Evolutionary conservation across 345 rosid genomes (phyloP).

Genomic region (Corchorus olitorius): DNA sequence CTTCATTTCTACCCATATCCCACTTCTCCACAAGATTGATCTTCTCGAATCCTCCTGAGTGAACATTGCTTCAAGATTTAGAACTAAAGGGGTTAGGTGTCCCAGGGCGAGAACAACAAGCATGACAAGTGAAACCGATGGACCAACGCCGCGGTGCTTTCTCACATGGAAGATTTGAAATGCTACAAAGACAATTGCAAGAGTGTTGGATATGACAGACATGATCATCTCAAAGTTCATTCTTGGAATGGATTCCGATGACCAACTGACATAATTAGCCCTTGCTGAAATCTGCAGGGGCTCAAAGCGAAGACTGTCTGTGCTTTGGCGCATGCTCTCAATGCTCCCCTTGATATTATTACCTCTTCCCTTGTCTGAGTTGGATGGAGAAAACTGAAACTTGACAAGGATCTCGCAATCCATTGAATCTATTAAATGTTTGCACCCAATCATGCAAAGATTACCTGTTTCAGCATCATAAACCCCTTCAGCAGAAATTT

Average conservation of each 20-base stretch:
- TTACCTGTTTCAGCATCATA: constrained; percentile 43
- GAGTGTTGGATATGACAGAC: constrained; percentile 43
- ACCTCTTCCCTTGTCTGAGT: constrained; percentile 24
- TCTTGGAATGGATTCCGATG: constrained; percentile 34
- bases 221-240: constrained; percentile 48
- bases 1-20: constrained; percentile 39
- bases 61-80: constrained; percentile 51
- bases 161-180: constrained; percentile 43
- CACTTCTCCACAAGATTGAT: background rate
- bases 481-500: constrained; percentile 52
- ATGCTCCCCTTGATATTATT: constrained; percentile 42
- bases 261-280: constrained; percentile 20
- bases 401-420: constrained; percentile 46
- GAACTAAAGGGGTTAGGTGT: constrained; percentile 37
- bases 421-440: constrained; percentile 16
- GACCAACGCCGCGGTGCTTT: constrained; percentile 37
- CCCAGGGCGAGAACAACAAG: constrained; percentile 48
- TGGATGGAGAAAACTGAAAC: constrained; percentile 44
- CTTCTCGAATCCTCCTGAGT: background rate
- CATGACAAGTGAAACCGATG: constrained; percentile 47
- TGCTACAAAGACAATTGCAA: constrained; percentile 40
- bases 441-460: constrained; percentile 61
- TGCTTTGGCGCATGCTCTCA: constrained; percentile 33
- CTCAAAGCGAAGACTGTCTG: constrained; percentile 41
- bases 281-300: constrained; percentile 26